Percentiles rank a stretch among this genome's conserved stretches.
These are phyloP conservation scores for Diaporthe humulicola DNA, from an alignment of 2,329 filamentous ascomycete genomes.

Conservation along the genomic window DNA sequence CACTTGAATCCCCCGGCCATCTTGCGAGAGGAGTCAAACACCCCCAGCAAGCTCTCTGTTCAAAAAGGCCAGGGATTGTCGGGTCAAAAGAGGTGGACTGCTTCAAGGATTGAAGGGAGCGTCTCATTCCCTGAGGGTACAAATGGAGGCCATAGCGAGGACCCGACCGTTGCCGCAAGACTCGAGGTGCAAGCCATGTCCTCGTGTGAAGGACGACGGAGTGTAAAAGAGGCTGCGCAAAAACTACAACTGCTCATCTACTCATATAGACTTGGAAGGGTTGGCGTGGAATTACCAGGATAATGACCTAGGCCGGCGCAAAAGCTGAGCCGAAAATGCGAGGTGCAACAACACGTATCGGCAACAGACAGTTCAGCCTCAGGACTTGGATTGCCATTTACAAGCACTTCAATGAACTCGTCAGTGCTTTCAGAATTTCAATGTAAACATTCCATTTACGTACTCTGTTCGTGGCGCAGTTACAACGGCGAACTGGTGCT, in stretches of 20 bases:
- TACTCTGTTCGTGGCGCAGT: not conserved
- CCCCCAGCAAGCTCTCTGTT: not conserved
- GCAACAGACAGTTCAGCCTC: not conserved
- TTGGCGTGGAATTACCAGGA: not conserved
- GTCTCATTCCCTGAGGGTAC: not conserved
- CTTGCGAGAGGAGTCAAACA: not conserved
- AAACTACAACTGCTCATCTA: not conserved
- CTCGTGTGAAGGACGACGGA: not conserved
- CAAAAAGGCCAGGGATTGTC: no score
- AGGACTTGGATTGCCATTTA: not conserved
- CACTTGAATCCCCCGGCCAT: not conserved
- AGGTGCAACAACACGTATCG: no score
- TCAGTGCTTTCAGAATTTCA: not conserved
- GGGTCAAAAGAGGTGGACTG: not conserved
- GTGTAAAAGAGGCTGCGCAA: not conserved
- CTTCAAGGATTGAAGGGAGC: not conserved
- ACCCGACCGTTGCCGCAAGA: not conserved
- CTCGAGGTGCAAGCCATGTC: not conserved
- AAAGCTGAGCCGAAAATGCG: not conserved
- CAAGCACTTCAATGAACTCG: not conserved
- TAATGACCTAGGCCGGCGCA: not conserved
- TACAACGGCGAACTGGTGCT: not conserved
- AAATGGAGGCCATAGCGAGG: not conserved
- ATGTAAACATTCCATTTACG: no score
- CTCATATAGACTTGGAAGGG: not conserved